A percentile compares a stretch with the other conserved stretches of the same genome.
These are phyloP conservation scores for Penicillium daleae DNA, from an alignment of 495 filamentous ascomycete species.

Conservation along the genomic window DNA sequence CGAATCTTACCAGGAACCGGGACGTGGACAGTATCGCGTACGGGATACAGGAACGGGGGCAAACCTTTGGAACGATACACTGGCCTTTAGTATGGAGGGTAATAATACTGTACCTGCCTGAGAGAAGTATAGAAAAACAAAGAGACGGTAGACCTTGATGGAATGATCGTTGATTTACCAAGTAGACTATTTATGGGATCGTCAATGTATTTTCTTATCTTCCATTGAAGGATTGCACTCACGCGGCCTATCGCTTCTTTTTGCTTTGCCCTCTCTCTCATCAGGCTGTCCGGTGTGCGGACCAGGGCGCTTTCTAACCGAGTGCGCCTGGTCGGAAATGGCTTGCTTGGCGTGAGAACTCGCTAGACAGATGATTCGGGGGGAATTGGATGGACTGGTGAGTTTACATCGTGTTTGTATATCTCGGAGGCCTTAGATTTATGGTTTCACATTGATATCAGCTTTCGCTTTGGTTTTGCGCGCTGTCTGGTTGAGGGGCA, in stretches of 20 bases:
- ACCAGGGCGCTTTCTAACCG: conserved; percentile 15
- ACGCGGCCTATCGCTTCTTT: background rate
- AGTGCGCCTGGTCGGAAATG: conserved; percentile 18
- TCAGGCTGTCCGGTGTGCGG: conserved; percentile 11
- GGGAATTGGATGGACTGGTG: background rate
- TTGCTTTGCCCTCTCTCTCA: conserved; percentile 1
- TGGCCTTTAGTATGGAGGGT: background rate
- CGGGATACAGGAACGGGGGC: conserved; percentile 17
- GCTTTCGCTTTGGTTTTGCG: background rate
- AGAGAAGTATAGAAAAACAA: background rate
- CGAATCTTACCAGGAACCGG: conserved; percentile 33
- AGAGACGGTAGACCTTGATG: background rate
- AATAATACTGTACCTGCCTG: conserved; percentile 1
- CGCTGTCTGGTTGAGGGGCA: background rate
- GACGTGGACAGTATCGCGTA: conserved; percentile 28
- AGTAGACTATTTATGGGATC: no score
- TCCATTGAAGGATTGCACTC: background rate
- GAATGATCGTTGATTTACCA: no score
- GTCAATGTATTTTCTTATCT: no score
- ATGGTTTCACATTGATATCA: background rate
- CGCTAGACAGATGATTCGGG: background rate
- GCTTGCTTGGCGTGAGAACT: conserved; percentile 3
- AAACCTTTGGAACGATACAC: conserved; percentile 15
- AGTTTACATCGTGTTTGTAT: background rate
- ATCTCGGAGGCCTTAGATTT: background rate